Conservation (phyloP, 805 yeast species). For the Zygosaccharomyces pseudorouxii region DNA sequence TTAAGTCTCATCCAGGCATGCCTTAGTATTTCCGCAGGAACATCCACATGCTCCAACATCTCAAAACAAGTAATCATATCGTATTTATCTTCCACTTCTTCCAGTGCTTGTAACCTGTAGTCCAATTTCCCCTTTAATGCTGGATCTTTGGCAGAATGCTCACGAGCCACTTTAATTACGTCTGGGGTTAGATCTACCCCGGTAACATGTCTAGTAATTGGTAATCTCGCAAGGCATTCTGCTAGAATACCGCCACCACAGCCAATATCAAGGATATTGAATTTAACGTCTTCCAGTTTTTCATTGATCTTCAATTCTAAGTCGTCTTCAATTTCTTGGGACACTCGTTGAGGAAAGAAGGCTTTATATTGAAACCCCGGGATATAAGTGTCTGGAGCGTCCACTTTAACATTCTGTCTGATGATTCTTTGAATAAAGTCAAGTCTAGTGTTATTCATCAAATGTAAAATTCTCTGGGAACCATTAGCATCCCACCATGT, state of each 20-base stretch:
- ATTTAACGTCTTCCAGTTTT: conserved; percentile 33
- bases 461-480: conserved; percentile 87
- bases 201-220: conserved; percentile 54
- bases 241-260: conserved; percentile 97
- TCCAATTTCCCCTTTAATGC: conserved; percentile 47
- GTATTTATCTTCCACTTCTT: conserved; percentile 47
- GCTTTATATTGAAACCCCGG: conserved; percentile 70
- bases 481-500: conserved; percentile 98
- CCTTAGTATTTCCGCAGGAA: conserved; percentile 69
- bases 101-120: conserved; percentile 62
- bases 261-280: conserved; percentile 78
- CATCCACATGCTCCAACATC: conserved; percentile 89
- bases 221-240: conserved; percentile 79
- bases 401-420: conserved; percentile 25
- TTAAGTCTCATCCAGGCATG: conserved; percentile 64
- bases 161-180: conserved; percentile 72
- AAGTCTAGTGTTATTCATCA: conserved; percentile 87
- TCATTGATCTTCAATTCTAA: conserved; percentile 35
- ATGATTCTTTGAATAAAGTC: conserved; percentile 74
- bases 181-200: conserved; percentile 87
- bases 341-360: conserved; percentile 56
- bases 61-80: conserved; percentile 90
- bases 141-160: conserved; percentile 68
- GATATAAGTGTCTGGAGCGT: conserved; percentile 47
- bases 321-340: conserved; percentile 52